These are phyloP conservation scores for Scortechinia acanthostroma DNA, from an alignment of 2,329 filamentous ascomycete genomes.

Conservation along the genomic window DNA sequence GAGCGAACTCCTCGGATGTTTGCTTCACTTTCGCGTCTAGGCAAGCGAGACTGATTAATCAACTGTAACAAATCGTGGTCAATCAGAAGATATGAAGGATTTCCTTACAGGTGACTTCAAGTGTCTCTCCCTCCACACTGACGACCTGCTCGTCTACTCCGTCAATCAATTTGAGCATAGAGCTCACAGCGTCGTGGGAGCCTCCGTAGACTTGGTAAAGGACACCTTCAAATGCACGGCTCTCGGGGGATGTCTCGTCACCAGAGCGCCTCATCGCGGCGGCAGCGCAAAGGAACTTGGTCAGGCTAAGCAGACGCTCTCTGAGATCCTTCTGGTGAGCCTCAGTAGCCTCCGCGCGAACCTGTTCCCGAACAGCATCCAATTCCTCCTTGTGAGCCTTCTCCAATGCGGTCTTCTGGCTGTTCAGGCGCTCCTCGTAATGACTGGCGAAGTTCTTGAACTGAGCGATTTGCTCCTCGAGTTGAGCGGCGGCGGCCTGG, in stretches of 20 bases:
- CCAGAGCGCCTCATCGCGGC: constrained; percentile 50
- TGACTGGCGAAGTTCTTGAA: constrained; percentile 53
- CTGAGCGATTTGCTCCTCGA: constrained; percentile 52
- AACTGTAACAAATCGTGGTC: constrained; percentile 6
- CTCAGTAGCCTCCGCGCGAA: constrained; percentile 35
- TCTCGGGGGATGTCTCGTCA: constrained; percentile 47
- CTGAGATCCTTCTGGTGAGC: constrained; percentile 36
- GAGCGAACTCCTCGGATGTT: constrained; percentile 27
- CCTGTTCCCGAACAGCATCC: constrained; percentile 38
- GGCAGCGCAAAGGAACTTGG: constrained; percentile 54
- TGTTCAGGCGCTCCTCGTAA: constrained; percentile 42
- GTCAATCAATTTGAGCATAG: constrained; percentile 51
- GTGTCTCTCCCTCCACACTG: constrained; percentile 41
- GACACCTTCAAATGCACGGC: constrained; percentile 55
- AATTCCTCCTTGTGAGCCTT: constrained; percentile 46
- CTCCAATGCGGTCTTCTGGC: constrained; percentile 45
- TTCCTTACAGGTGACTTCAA: constrained; percentile 48
- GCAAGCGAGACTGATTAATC: neutral
- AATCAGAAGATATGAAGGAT: constrained; percentile 2
- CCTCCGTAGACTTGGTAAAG: constrained; percentile 57
- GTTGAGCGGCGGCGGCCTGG: constrained; percentile 42
- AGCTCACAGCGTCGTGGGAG: constrained; percentile 45
- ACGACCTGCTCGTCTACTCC: constrained; percentile 48
- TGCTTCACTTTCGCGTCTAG: constrained; percentile 42
- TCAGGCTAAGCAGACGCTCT: constrained; percentile 47